Conservation (phyloP, 805 yeast genomes). For the Alloascoidea hylecoeti region DNA sequence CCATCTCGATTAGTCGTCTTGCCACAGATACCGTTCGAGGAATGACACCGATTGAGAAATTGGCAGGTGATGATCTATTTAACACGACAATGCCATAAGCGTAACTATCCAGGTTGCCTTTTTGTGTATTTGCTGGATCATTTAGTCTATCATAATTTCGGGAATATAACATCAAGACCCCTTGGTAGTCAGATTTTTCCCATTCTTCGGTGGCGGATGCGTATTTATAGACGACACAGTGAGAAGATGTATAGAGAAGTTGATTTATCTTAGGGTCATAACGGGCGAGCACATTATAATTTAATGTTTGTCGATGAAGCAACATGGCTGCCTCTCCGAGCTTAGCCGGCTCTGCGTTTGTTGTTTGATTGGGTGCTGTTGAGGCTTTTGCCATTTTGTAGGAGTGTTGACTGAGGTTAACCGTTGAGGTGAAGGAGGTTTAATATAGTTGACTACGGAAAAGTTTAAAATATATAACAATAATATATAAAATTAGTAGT, state of each 20-base stretch:
- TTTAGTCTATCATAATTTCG: conserved; percentile 10
- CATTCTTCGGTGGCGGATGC: conserved; percentile 17
- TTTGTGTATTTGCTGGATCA: not conserved
- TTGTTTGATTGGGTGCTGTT: too few relatives aligned
- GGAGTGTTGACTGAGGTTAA: too few relatives aligned
- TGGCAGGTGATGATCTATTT: conserved; percentile 16
- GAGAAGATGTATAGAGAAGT: conserved; percentile 20
- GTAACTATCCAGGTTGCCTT: conserved; percentile 10
- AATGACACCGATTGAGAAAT: conserved; percentile 18
- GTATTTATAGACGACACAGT: conserved; percentile 24
- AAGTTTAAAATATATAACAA: too few relatives aligned
- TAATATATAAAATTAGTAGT: too few relatives aligned
- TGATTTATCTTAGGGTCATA: conserved; percentile 21
- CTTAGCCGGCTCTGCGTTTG: too few relatives aligned
- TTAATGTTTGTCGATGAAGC: conserved; percentile 11
- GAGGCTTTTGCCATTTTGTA: too few relatives aligned
- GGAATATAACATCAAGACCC: conserved; percentile 22
- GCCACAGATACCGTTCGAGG: conserved; percentile 1
- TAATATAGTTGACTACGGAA: too few relatives aligned
- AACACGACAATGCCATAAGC: conserved; percentile 22
- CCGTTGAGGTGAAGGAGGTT: too few relatives aligned
- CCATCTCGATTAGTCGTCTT: not conserved
- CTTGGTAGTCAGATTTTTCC: conserved; percentile 22
- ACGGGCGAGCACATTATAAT: conserved; percentile 16
- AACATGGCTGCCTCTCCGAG: not conserved